phyloP scores from a whole-genome alignment of 495 filamentous ascomycete genomes.

The Paragyromitra xinjiangensis region DNA sequence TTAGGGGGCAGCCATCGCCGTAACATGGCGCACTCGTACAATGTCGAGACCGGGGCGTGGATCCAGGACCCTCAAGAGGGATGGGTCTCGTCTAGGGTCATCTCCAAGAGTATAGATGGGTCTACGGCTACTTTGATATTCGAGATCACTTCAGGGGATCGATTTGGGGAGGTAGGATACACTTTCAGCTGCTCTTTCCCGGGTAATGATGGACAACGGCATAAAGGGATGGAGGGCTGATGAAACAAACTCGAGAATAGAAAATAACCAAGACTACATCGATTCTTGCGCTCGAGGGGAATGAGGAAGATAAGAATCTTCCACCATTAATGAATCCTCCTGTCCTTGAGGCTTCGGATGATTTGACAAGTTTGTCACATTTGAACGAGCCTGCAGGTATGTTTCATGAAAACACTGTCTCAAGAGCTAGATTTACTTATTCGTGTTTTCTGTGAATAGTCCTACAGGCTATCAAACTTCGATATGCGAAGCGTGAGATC shows the following conservation, averaged over 20 bases:
- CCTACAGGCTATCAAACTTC: constrained; percentile 94
- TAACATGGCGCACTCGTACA: constrained; percentile 92
- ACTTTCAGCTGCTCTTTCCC: constrained; percentile 29
- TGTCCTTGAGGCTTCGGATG: constrained; percentile 98
- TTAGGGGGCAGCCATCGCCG: constrained; percentile 48
- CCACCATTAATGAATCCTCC: constrained; percentile 98
- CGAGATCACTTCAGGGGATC: constrained; percentile 78
- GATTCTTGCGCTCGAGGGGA: constrained; percentile 74
- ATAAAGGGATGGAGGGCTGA: constrained; percentile 34
- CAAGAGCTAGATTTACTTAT: constrained; percentile 24
- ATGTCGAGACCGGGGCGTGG: constrained; percentile 97
- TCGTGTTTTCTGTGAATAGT: constrained; percentile 65
- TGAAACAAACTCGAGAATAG: constrained; percentile 44
- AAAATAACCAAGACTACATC: constrained; percentile 67
- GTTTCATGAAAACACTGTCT: constrained; percentile 1
- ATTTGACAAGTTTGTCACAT: constrained; percentile 96
- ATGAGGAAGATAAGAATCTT: constrained; percentile 74
- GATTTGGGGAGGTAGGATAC: constrained; percentile 71
- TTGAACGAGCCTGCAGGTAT: constrained; percentile 97
- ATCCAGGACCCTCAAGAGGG: constrained; percentile 94
- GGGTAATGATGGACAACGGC: constrained; percentile 9
- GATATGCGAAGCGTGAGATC: constrained; percentile 98
- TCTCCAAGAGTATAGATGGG: constrained; percentile 83
- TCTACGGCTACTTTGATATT: constrained; percentile 88
- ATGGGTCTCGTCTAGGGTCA: constrained; percentile 95